phyloP scores from a whole-genome alignment of 1,139 yeast species.

The Debaryomyces coudertii region DNA sequence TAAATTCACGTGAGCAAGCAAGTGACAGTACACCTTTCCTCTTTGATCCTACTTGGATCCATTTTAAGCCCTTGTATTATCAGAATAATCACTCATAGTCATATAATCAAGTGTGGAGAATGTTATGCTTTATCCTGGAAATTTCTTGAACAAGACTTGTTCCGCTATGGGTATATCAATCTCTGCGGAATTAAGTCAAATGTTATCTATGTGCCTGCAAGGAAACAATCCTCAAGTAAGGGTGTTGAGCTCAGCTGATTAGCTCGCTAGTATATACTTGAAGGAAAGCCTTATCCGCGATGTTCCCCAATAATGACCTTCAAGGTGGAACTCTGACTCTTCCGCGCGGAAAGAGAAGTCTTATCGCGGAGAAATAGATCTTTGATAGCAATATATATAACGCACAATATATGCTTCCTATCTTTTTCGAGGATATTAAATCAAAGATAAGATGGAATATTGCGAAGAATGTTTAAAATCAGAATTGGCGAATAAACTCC shows the following conservation, averaged over 20 bases:
- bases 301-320: not conserved
- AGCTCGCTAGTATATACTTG: not conserved
- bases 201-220: no score
- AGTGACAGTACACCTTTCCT: not conserved
- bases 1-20: not conserved
- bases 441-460: not conserved
- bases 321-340: not conserved
- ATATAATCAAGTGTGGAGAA: no score
- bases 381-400: not conserved
- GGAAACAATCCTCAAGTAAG: no score
- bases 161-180: no score
- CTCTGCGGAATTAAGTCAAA: no score
- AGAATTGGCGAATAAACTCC: not conserved
- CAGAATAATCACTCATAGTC: no score
- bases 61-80: no score
- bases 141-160: no score
- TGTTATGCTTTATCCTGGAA: no score
- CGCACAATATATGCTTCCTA: no score
- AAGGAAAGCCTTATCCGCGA: not conserved
- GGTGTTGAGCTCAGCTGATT: not conserved
- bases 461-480: not conserved
- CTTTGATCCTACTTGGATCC: not conserved
- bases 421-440: no score
- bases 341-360: not conserved
- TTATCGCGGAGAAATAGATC: constrained; percentile 3